Conservation (phyloP, 257 asterid genomes). For the Solanum piurae region DNA sequence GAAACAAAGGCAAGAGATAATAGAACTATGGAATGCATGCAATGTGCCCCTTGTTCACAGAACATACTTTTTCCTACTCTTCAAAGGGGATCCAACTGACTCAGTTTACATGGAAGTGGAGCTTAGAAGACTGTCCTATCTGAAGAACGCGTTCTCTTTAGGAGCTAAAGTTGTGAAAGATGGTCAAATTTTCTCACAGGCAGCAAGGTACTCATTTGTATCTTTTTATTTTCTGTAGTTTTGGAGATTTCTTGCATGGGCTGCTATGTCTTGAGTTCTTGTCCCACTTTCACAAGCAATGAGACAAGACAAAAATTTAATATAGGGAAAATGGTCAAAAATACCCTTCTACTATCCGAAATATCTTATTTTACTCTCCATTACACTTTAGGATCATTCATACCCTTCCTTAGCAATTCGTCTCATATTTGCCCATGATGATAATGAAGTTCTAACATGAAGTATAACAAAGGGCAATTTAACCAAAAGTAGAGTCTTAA, state of each 20-base stretch:
- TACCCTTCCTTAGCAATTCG: neutral
- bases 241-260: neutral
- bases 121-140: conserved; percentile 66
- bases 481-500: neutral
- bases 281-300: neutral
- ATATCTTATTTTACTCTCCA: neutral
- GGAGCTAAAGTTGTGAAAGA: conserved; percentile 16
- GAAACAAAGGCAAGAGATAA: conserved; percentile 50
- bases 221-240: neutral
- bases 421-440: neutral
- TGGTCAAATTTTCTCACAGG: conserved; percentile 8
- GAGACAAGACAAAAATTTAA: neutral
- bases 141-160: conserved; percentile 30
- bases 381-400: neutral
- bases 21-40: conserved; percentile 70
- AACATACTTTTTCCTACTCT: conserved; percentile 64
- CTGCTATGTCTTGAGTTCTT: neutral
- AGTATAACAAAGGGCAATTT: neutral
- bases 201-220: conserved; percentile 35
- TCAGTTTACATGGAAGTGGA: conserved; percentile 88
- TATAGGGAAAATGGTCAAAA: neutral
- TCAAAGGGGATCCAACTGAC: conserved; percentile 80
- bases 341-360: neutral
- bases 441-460: neutral
- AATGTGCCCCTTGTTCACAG: conserved; percentile 58